Evolutionary conservation across 306 rosid species (phyloP), one percentile per base, ranked within the genome.

Genomic region (Lathyrus oleraceus): DNA sequence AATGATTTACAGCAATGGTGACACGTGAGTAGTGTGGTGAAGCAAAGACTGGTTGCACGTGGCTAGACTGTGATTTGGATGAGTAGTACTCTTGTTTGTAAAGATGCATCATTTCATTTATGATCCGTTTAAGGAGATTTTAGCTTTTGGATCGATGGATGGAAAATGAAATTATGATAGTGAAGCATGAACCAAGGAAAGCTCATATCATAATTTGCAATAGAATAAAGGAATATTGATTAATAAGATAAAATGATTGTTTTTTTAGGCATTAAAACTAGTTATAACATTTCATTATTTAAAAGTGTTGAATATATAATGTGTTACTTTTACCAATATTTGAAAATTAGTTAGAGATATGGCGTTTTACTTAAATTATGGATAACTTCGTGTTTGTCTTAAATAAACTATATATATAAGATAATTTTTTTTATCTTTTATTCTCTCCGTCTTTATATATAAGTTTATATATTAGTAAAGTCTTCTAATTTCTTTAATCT

Each of bases 1-100:
- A 82, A 75, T 78, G 86, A 70, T 70, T 82, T 52, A 78, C 54
- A 70, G 83, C 69, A 78, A 53, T 11, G 69, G 30, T 69, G 78
- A 36, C 77, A 74, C 82, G 81, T 74, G 78, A 71, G 60, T 32
- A 36, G 72, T 35, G 56, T 53, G 74, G 71, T 62, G 78, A 64
- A 61, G 74, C 4, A 10, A 42, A 43, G 57, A 45, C 42, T 48
- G 1, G 2, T 8, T 65, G 80, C 84, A 80, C 84, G 84, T 80
- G 84, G 63, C 75, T 59, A 1, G 2, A 38, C 21, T 64, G 65
- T 63, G 17, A 5, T 21, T 11, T 54, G 61, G 35, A 54, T 21
- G 35, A 54, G 9, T 23, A 23, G 61, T 19, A 21, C 16, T 54
- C 61, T 54, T 54, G n/a, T 21, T 53, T 53, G 58, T 9, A 19